Conservation (phyloP, 192 early-diverging fungal genomes). For the Backusella parvicylindrica region DNA sequence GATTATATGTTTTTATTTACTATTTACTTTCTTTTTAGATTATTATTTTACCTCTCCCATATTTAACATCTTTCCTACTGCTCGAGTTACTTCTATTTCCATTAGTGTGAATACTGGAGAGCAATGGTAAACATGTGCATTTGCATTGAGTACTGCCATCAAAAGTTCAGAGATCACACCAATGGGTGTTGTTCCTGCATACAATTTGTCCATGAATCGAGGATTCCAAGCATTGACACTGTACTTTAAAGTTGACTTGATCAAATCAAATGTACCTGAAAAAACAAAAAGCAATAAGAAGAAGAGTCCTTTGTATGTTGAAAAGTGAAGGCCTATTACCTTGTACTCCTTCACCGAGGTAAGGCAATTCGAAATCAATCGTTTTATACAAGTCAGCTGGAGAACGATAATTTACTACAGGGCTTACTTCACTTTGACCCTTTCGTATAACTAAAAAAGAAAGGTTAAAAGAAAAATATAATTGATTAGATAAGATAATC, state of each 20-base stretch:
- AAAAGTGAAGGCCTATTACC: conserved; percentile 27
- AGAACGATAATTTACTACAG: conserved; percentile 38
- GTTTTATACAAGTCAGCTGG: conserved; percentile 42
- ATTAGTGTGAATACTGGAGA: conserved; percentile 70
- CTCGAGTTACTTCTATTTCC: conserved; percentile 56
- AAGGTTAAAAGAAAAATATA: not conserved
- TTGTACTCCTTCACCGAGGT: conserved; percentile 38
- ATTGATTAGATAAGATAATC: not conserved
- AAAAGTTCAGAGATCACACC: conserved; percentile 72
- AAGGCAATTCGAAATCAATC: conserved; percentile 47
- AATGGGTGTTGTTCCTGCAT: conserved; percentile 70
- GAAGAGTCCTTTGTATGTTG: no score
- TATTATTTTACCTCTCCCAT: conserved; percentile 38
- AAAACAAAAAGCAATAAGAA: not conserved
- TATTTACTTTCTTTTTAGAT: not conserved
- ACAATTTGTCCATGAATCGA: conserved; percentile 81
- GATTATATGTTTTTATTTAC: not conserved
- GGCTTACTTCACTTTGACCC: conserved; percentile 31
- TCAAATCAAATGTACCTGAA: conserved; percentile 26
- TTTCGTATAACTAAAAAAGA: conserved; percentile 40
- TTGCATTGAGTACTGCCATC: conserved; percentile 68
- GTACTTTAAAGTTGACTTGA: conserved; percentile 43
- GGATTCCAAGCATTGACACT: conserved; percentile 67
- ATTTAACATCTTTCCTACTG: conserved; percentile 41
- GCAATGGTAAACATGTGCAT: conserved; percentile 73